A percentile compares a stretch with the other conserved stretches of the same genome.
phyloP scores from a whole-genome alignment of 1,284 basidiomycete species.

The Somion occarium region DNA sequence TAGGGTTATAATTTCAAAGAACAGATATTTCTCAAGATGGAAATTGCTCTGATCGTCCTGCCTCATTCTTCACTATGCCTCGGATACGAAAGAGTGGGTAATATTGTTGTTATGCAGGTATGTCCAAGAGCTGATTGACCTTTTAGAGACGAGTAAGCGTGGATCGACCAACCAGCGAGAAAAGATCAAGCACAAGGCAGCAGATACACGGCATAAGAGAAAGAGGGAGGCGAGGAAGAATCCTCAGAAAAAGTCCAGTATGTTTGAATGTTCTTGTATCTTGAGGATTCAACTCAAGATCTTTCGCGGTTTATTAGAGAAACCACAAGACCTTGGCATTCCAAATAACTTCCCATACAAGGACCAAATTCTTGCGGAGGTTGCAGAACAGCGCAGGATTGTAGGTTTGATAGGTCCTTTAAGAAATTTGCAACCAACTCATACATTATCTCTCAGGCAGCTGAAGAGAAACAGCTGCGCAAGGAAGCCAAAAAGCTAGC shows the following conservation, averaged over 20 bases:
- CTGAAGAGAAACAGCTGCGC: slow-evolving; percentile 64
- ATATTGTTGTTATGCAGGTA: no score
- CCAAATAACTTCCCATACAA: slow-evolving; percentile 98
- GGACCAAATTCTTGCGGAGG: slow-evolving; percentile 92
- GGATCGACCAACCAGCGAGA: slow-evolving; percentile 69
- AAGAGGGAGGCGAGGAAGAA: slow-evolving; percentile 82
- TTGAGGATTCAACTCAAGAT: slow-evolving; percentile 1
- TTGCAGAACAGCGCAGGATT: slow-evolving; percentile 72
- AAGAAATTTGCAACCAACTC: background rate
- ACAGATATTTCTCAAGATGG: background rate
- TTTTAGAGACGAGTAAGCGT: slow-evolving; percentile 83
- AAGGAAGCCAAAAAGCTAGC: slow-evolving; percentile 58
- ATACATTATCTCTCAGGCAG: slow-evolving; percentile 37
- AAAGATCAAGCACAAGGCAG: slow-evolving; percentile 76
- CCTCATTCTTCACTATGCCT: slow-evolving; percentile 47
- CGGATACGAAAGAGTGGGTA: slow-evolving; percentile 69
- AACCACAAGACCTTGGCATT: slow-evolving; percentile 89
- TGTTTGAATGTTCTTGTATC: slow-evolving; percentile 28
- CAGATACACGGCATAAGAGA: slow-evolving; percentile 76
- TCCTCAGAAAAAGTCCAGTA: slow-evolving; percentile 88
- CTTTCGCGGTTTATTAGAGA: slow-evolving; percentile 37
- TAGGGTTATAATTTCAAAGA: background rate
- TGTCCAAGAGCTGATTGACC: slow-evolving; percentile 1
- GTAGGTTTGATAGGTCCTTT: slow-evolving; percentile 39
- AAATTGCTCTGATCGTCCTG: background rate